Conservation (phyloP, 2,329 filamentous ascomycete genomes). For the Sarocladium strictum region DNA sequence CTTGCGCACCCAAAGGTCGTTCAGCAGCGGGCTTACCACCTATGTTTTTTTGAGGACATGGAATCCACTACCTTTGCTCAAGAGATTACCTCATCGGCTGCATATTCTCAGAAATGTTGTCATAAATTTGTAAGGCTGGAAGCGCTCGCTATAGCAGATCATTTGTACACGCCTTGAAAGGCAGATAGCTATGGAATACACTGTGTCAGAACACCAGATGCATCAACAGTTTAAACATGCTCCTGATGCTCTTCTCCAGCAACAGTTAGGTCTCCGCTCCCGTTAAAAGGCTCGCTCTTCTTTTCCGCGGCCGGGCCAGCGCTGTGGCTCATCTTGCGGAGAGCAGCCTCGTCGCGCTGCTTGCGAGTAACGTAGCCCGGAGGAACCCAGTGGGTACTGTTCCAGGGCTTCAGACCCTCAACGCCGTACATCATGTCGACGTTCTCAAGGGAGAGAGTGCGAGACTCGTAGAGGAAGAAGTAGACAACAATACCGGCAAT, state of each 20-base stretch:
- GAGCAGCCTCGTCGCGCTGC: conserved; percentile 25
- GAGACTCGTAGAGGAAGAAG: conserved; percentile 64
- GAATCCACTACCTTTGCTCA: too few species aligned
- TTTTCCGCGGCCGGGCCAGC: conserved; percentile 13
- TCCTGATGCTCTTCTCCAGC: conserved; percentile 15
- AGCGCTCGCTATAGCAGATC: too few species aligned
- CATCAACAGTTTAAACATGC: conserved; percentile 15
- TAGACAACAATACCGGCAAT: conserved; percentile 54
- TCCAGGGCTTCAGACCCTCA: conserved; percentile 52
- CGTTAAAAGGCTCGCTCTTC: conserved; percentile 11
- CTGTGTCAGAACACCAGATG: conserved; percentile 8
- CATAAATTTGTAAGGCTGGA: too few species aligned
- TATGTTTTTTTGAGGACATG: too few species aligned
- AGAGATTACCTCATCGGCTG: too few species aligned
- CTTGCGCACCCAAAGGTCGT: too few species aligned
- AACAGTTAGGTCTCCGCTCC: conserved; percentile 15
- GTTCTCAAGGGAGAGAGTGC: conserved; percentile 61
- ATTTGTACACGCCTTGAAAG: not conserved
- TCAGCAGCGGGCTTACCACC: too few species aligned
- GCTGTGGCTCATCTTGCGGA: conserved; percentile 16
- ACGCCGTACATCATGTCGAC: conserved; percentile 66
- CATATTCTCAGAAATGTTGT: too few species aligned
- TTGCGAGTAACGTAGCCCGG: conserved; percentile 36
- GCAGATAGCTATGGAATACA: not conserved
- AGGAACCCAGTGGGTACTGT: conserved; percentile 47